phyloP scores from a whole-genome alignment of 495 filamentous ascomycete species.

The Extremus antarcticus region DNA sequence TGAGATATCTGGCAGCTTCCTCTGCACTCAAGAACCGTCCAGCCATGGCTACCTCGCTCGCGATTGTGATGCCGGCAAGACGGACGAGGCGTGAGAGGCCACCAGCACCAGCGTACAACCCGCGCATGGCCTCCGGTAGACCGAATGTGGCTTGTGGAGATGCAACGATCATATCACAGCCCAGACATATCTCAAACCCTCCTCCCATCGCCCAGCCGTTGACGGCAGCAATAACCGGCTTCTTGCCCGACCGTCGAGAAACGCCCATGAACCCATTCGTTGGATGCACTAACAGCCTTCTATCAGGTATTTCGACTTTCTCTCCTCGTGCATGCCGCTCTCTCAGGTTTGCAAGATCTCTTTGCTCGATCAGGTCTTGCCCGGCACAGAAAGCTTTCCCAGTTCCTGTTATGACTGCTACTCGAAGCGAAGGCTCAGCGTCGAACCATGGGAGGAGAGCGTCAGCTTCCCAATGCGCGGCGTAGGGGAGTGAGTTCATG shows the following conservation, averaged over 20 bases:
- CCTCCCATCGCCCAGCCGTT: constrained; percentile 64
- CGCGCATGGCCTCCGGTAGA: constrained; percentile 59
- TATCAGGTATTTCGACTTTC: constrained; percentile 8
- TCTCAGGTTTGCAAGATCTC: constrained; percentile 10
- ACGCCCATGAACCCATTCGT: constrained; percentile 29
- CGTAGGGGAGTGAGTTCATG: constrained; percentile 47
- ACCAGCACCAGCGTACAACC: constrained; percentile 61
- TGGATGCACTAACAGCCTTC: constrained; percentile 6
- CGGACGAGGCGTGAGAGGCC: constrained; percentile 57
- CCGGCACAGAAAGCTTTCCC: constrained; percentile 49
- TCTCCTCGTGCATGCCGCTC: constrained; percentile 6
- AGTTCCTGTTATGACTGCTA: constrained; percentile 46
- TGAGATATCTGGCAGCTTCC: constrained; percentile 57
- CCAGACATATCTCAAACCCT: constrained; percentile 62
- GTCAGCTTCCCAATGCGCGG: constrained; percentile 42
- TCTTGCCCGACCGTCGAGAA: constrained; percentile 36
- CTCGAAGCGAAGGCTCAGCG: constrained; percentile 41
- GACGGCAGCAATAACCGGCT: constrained; percentile 67
- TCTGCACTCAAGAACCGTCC: constrained; percentile 46
- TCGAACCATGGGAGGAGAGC: constrained; percentile 50
- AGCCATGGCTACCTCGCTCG: constrained; percentile 59
- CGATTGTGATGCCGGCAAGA: constrained; percentile 55
- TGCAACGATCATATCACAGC: constrained; percentile 61
- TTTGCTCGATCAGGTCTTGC: constrained; percentile 39
- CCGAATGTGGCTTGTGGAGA: constrained; percentile 44